Evolutionary conservation across 2,329 filamentous ascomycete species (phyloP), one percentile per base, ranked within the genome.

Genomic region (Periconia sp.): DNA sequence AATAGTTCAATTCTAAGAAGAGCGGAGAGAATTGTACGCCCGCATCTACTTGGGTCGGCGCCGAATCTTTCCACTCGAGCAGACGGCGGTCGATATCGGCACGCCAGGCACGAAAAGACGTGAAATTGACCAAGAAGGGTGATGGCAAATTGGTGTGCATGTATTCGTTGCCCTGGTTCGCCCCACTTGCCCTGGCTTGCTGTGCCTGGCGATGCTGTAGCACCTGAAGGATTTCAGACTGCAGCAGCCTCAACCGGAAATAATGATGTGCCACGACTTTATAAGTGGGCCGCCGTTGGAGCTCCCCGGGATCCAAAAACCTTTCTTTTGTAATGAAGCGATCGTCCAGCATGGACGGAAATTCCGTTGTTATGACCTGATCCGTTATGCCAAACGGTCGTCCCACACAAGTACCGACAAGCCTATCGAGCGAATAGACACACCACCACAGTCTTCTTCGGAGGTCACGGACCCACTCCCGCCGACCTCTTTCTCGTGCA

Each of bases 321-420:
- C 93, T 92, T 17, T 82, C 81, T 9, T 87, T 85, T 1, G 91
- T 96, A 65, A 97, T 96, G 69, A 89, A 92, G 56, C 86, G 84
- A 74, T 97, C 93, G 65, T 97, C 92, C 40, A 96, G 79, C 50
- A 92, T 75, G 3, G 91, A 96, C 1, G 93, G 93, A 60, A 97
- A 95, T 67, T 96, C 91, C 1, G 93, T 97, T 14, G 93, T 97
- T 65, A 97, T 91, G 58, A 96, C 91, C 70, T 96, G 90, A 76
- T 97, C 94, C n/a, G 89, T 92, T 58, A 97, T 91, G 30, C 93
- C 92, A 66, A 97, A 95, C 7, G 93, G 94, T 51, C 93, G 82
- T 37, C 93, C 93, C 23, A 97, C 93, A 63, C 92, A 97, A 19
- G 91, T 92, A 66, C 91, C 94, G 47, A 97, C 93, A 6, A 97